Evolutionary conservation across 768 basidiomycete species (phyloP).

Genomic region (Amanita fuliginea): DNA sequence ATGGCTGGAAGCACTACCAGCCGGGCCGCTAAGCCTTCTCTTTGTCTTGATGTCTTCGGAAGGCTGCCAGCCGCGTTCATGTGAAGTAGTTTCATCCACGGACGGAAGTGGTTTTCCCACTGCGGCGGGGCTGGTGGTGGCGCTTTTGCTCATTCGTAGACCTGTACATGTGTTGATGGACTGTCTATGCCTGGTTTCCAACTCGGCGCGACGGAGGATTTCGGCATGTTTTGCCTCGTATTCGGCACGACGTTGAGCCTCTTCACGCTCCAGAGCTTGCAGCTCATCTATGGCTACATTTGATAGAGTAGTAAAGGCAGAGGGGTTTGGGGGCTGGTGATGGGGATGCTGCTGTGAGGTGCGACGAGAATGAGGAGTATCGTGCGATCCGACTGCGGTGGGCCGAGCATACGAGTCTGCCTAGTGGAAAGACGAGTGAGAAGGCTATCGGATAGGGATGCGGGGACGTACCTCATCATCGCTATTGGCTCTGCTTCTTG

Average conservation of each 20-base stretch:
- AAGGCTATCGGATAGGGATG: slow-evolving; percentile 7
- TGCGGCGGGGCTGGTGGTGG: slow-evolving; percentile 47
- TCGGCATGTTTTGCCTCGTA: slow-evolving; percentile 74
- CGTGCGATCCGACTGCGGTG: slow-evolving; percentile 37
- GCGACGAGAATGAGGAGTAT: slow-evolving; percentile 26
- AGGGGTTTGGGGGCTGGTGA: slow-evolving; percentile 17
- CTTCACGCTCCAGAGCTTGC: slow-evolving; percentile 78
- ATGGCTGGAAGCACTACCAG: slow-evolving; percentile 15
- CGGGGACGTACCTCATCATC: slow-evolving; percentile 65
- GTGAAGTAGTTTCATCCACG: slow-evolving; percentile 27
- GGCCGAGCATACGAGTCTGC: slow-evolving; percentile 50
- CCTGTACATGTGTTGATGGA: slow-evolving; percentile 13
- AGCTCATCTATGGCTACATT: slow-evolving; percentile 83
- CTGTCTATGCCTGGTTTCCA: slow-evolving; percentile 41
- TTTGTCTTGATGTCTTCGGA: slow-evolving; percentile 16
- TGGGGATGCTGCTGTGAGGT: slow-evolving; percentile 13
- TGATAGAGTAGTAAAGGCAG: slow-evolving; percentile 59
- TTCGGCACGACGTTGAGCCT: slow-evolving; percentile 76
- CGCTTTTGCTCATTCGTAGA: slow-evolving; percentile 44
- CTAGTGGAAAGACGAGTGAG: slow-evolving; percentile 16
- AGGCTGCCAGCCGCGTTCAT: slow-evolving; percentile 22
- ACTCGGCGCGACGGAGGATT: slow-evolving; percentile 59
- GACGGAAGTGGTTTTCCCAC: slow-evolving; percentile 22
- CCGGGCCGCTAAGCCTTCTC: slow-evolving; percentile 45
- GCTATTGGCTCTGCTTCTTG: slow-evolving; percentile 65